Conservation (phyloP, 1,139 yeast species). For the Suhomyces atakaporum region DNA sequence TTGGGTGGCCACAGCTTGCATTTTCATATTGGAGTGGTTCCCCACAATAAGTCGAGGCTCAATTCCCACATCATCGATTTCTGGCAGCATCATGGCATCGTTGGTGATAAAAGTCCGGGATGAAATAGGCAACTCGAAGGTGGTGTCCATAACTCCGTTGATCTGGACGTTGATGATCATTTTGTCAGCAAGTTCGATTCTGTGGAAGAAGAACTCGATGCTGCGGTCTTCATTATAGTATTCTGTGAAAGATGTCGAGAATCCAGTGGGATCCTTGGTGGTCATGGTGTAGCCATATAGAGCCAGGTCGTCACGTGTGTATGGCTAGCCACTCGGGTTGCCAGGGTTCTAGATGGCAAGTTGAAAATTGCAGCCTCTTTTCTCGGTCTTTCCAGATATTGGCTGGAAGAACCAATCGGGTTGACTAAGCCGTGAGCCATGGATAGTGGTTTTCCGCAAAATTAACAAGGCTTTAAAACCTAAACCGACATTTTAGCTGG, state of each 20-base stretch:
- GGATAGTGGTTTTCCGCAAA: too few species aligned
- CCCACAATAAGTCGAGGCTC: constrained; percentile 47
- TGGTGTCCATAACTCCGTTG: constrained; percentile 45
- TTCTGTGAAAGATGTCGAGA: constrained; percentile 21
- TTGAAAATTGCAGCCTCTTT: neutral
- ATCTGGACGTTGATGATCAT: constrained; percentile 38
- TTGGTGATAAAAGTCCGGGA: constrained; percentile 30
- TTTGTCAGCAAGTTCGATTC: constrained; percentile 37
- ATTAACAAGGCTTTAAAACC: too few species aligned
- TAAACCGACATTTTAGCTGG: too few species aligned
- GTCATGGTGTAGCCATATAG: constrained; percentile 2
- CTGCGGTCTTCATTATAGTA: constrained; percentile 21
- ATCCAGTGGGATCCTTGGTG: constrained; percentile 23
- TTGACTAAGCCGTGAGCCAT: too few species aligned
- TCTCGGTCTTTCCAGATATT: constrained; percentile 2
- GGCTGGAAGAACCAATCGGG: too few species aligned
- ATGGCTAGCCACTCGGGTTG: neutral
- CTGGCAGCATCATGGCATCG: constrained; percentile 13
- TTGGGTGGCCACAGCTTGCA: constrained; percentile 46
- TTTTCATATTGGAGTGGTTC: constrained; percentile 41
- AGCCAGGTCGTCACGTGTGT: neutral
- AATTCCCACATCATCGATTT: constrained; percentile 28
- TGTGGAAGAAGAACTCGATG: constrained; percentile 34
- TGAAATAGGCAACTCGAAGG: constrained; percentile 44
- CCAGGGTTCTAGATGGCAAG: neutral